Percentiles rank a stretch among this genome's conserved stretches.
phyloP scores from a whole-genome alignment of 2,329 filamentous ascomycete species.

The Colletotrichum graminicola region DNA sequence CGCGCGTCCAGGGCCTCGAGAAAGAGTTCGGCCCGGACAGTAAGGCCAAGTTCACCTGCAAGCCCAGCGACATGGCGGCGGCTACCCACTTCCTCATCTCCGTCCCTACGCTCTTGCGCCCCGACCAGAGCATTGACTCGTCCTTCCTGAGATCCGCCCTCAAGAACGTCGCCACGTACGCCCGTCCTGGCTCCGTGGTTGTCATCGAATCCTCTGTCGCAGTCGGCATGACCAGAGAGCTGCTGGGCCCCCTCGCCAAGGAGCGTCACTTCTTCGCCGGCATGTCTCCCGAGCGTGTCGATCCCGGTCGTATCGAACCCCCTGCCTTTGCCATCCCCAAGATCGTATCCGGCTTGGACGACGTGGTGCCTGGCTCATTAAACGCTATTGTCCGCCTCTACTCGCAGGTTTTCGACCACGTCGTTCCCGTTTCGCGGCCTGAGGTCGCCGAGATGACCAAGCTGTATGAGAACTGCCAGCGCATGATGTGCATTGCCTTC shows the following conservation, averaged over 20 bases:
- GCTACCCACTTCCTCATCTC: conserved; percentile 67
- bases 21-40: conserved; percentile 46
- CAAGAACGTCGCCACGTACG: conserved; percentile 55
- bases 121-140: conserved; percentile 61
- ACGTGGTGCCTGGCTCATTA: conserved; percentile 59
- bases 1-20: conserved; percentile 53
- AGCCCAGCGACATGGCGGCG: conserved; percentile 51
- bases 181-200: conserved; percentile 59
- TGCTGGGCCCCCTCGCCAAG: conserved; percentile 60
- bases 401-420: conserved; percentile 58
- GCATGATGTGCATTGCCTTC: conserved; percentile 67
- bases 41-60: conserved; percentile 53
- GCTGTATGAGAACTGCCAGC: conserved; percentile 69
- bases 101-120: conserved; percentile 63
- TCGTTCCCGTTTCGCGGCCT: conserved; percentile 63
- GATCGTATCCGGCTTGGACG: conserved; percentile 64
- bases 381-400: conserved; percentile 60
- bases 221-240: conserved; percentile 65
- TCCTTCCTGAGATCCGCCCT: conserved; percentile 61
- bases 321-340: conserved; percentile 62
- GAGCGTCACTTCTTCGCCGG: conserved; percentile 58
- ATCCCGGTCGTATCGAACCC: conserved; percentile 60
- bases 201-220: conserved; percentile 67
- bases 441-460: conserved; percentile 71
- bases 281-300: conserved; percentile 67